Conservation (phyloP, 2,329 filamentous ascomycete genomes). For the Mollisia scopiformis region DNA sequence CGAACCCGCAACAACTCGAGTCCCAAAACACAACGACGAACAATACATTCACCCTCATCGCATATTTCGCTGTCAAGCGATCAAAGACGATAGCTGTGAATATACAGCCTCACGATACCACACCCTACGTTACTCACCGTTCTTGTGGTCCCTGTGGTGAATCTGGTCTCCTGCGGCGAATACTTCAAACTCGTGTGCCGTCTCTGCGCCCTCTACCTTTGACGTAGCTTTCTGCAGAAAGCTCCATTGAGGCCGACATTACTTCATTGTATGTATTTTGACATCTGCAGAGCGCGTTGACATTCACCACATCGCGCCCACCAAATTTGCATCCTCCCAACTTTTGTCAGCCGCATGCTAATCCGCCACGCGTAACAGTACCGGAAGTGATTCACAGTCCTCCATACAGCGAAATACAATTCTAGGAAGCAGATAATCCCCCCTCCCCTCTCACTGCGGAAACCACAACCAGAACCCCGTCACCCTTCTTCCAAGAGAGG, state of each 20-base stretch:
- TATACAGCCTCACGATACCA: slow-evolving; percentile 3
- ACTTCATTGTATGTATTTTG: slow-evolving; percentile 36
- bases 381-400: slow-evolving; percentile 38
- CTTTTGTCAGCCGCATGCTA: slow-evolving; percentile 28
- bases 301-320: slow-evolving; percentile 19
- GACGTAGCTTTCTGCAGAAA: slow-evolving; percentile 34
- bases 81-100: slow-evolving; percentile 9
- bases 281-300: slow-evolving; percentile 8
- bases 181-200: no score
- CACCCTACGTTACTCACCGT: no score
- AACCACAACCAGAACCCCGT: slow-evolving; percentile 32
- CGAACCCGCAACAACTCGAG: slow-evolving; percentile 18
- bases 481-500: slow-evolving; percentile 36
- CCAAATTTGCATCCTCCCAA: slow-evolving; percentile 15
- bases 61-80: slow-evolving; percentile 11
- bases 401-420: slow-evolving; percentile 32
- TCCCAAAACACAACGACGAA: slow-evolving; percentile 7
- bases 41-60: slow-evolving; percentile 7
- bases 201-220: slow-evolving; percentile 9
- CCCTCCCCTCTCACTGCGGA: slow-evolving; percentile 29
- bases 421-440: slow-evolving; percentile 18
- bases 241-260: slow-evolving; percentile 36
- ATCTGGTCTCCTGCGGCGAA: slow-evolving; percentile 5
- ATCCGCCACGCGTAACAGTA: slow-evolving; percentile 28
- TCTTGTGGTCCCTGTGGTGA: no score